Evolutionary conservation across 768 basidiomycete species (phyloP), one percentile per base, ranked within the genome.

Genomic region (Lactifluus piperatus): DNA sequence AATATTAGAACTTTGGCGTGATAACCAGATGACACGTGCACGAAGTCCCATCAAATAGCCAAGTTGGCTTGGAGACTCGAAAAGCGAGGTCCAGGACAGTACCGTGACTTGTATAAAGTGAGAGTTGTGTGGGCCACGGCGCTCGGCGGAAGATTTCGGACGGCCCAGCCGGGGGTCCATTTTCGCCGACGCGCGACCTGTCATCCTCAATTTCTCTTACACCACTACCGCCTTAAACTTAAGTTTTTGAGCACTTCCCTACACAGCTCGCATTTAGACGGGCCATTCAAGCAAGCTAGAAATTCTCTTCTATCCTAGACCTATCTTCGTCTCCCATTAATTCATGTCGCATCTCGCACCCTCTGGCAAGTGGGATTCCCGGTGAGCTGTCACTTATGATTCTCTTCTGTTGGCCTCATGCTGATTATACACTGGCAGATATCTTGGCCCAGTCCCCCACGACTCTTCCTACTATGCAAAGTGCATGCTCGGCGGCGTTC

Each of bases 401-500:
- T 67, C 46, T 56, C 56, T 20, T 64, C 47, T 55, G 27, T 1
- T 30, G 24, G 43, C 37, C 4, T 27, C 59, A 36, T 13, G 22
- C 32, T 57, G 48, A 50, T 45, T 50, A 46, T 54, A 39, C 37
- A 29, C 34, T 34, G 7, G 16, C 22, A 88, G 87, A 70, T 78
- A 78, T 66, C 69, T 79, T 58, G 88, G 88, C 43, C 85, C 88
- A 67, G 81, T 90, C 57, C 84, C 84, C 60, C 88, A 91, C 69
- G 87, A 91, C 67, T 34, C 75, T 58, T 74, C 75, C 50, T 91
- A 91, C 79, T 91, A 91, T 71, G 71, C 83, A 70, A 91, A 92
- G 74, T 88, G 85, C 72, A 85, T 91, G 83, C 81, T 94, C 66
- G 91, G 90, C 69, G 91, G 91, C 81, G 78, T 78, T 54, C 79